These are phyloP conservation scores for Beauveria varroae DNA, from an alignment of 2,329 filamentous ascomycete species.

Conservation along the genomic window DNA sequence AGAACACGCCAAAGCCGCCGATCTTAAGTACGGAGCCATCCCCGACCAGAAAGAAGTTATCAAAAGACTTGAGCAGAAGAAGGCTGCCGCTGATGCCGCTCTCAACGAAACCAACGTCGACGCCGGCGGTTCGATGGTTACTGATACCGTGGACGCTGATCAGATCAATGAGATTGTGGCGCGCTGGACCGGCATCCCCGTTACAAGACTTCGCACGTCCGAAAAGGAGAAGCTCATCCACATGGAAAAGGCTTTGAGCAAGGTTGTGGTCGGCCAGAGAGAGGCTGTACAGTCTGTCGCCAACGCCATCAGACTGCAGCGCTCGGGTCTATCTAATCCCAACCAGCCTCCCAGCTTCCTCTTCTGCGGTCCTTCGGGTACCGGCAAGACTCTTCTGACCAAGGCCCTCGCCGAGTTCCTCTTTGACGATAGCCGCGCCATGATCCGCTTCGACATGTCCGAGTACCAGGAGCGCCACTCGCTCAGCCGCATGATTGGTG, in stretches of 20 bases:
- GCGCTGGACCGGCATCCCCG: conserved; percentile 96
- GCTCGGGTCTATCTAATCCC: conserved; percentile 89
- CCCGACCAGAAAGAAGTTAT: conserved; percentile 83
- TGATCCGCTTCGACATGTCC: conserved; percentile 99
- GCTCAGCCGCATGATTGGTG: conserved; percentile 94
- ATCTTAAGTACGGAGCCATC: conserved; percentile 95
- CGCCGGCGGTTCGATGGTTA: conserved; percentile 65
- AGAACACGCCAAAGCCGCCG: conserved; percentile 80
- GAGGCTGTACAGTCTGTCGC: conserved; percentile 91
- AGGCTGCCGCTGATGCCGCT: conserved; percentile 67
- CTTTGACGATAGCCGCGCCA: conserved; percentile 92
- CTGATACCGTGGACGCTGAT: conserved; percentile 89
- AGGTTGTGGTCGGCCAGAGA: conserved; percentile 85
- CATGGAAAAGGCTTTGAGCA: conserved; percentile 83
- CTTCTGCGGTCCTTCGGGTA: conserved; percentile 97
- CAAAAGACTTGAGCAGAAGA: conserved; percentile 71
- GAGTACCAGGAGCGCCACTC: conserved; percentile 98
- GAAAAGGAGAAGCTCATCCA: conserved; percentile 98
- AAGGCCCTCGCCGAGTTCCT: conserved; percentile 97
- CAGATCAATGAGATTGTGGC: conserved; percentile 99
- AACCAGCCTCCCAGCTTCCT: conserved; percentile 97
- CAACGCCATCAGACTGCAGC: conserved; percentile 90
- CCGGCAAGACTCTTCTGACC: conserved; percentile 93
- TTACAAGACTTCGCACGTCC: conserved; percentile 85
- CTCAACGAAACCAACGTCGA: conserved; percentile 50